A percentile compares a stretch with the other conserved stretches of the same genome.
Conservation (phyloP, 176 grass and related monocot genomes). For the Panicum miliaceum region DNA sequence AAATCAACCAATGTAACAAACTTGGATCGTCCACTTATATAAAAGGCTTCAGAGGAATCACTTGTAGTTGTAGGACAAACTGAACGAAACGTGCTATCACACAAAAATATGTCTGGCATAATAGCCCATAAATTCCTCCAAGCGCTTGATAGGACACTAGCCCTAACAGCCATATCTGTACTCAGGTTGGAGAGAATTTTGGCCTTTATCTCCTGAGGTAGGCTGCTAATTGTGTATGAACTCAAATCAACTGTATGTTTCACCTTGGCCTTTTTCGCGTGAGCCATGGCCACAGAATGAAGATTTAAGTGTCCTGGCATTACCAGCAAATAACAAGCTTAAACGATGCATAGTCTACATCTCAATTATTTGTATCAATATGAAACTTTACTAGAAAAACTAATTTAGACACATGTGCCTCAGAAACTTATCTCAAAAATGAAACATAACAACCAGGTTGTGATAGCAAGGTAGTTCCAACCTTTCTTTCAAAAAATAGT, state of each 20-base stretch:
- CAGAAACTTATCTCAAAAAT: background rate
- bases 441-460: background rate
- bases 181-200: background rate
- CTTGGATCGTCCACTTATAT: background rate
- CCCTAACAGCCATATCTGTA: background rate
- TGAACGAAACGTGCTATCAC: background rate
- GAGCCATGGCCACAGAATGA: background rate
- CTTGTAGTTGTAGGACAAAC: background rate
- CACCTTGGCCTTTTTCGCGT: background rate
- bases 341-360: background rate
- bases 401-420: background rate
- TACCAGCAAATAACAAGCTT: background rate
- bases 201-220: constrained; percentile 21
- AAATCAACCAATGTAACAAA: constrained; percentile 27
- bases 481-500: background rate
- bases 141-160: constrained; percentile 18
- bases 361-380: too few relatives aligned
- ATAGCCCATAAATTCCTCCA: constrained; percentile 13
- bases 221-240: constrained; percentile 18
- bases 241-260: background rate
- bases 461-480: background rate
- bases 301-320: background rate
- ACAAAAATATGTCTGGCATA: background rate
- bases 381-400: background rate
- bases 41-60: background rate